Conservation (phyloP, 2,329 filamentous ascomycete genomes). For the Cladophialophora carrionii region DNA sequence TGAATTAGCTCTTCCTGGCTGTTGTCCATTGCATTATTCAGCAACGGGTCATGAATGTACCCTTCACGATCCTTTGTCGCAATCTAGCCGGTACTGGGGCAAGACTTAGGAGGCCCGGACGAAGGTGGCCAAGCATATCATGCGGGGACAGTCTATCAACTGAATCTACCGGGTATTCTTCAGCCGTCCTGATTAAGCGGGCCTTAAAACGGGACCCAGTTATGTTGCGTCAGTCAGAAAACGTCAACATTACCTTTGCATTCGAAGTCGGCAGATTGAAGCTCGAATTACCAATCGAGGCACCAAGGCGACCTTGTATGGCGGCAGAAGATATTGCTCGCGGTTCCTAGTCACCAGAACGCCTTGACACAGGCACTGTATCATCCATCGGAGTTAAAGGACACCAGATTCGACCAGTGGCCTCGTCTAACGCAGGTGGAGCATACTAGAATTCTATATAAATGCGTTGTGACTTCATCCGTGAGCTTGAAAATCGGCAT, state of each 20-base stretch:
- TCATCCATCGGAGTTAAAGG: background rate
- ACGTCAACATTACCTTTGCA: conserved; percentile 5
- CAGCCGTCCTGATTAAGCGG: background rate
- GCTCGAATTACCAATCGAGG: background rate
- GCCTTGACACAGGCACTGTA: background rate
- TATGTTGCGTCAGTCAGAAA: conserved; percentile 8
- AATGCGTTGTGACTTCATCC: conserved; percentile 6
- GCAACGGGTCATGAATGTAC: background rate
- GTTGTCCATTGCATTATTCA: background rate
- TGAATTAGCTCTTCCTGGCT: background rate
- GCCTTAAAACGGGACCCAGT: background rate
- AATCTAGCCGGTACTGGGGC: background rate
- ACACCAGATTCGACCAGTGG: background rate
- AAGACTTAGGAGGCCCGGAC: background rate
- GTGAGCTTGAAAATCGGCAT: conserved; percentile 3
- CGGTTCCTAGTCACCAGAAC: background rate
- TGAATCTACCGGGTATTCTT: background rate
- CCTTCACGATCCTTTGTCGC: background rate
- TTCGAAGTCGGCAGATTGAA: background rate
- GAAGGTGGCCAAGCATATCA: background rate
- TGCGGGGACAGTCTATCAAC: background rate
- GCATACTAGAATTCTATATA: conserved; percentile 1
- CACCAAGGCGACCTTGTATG: background rate
- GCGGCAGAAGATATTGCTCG: background rate
- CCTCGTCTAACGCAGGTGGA: background rate